Percentiles rank a stretch among this genome's conserved stretches.
Evolutionary conservation across 2,329 filamentous ascomycete species (phyloP).

Genomic region (Exophiala viscosa): DNA sequence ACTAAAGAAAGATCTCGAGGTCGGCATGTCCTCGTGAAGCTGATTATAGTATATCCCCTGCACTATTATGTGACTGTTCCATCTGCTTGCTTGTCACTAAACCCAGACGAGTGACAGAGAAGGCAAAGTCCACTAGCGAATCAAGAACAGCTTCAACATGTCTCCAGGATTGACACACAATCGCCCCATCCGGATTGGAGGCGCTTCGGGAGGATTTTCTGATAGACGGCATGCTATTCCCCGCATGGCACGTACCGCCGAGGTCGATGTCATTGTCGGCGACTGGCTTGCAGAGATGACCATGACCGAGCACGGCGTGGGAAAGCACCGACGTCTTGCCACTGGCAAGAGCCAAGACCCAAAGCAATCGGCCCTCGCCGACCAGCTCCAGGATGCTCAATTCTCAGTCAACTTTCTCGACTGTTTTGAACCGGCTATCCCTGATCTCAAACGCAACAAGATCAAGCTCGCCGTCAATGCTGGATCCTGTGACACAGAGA

Average conservation of each 20-base stretch:
- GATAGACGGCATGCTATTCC: slow-evolving; percentile 14
- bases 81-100: too few relatives aligned
- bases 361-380: too few relatives aligned
- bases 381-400: neutral
- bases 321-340: slow-evolving; percentile 24
- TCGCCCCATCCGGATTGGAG: slow-evolving; percentile 31
- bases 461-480: slow-evolving; percentile 43
- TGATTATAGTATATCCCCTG: too few relatives aligned
- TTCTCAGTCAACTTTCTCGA: slow-evolving; percentile 36
- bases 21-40: too few relatives aligned
- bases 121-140: too few relatives aligned
- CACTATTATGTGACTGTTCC: too few relatives aligned
- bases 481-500: slow-evolving; percentile 38
- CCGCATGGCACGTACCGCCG: slow-evolving; percentile 23
- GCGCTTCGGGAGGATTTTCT: slow-evolving; percentile 32
- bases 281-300: slow-evolving; percentile 31
- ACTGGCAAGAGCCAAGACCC: too few relatives aligned
- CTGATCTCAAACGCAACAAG: slow-evolving; percentile 35
- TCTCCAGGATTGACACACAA: neutral
- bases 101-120: too few relatives aligned
- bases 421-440: slow-evolving; percentile 37
- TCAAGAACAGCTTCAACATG: too few relatives aligned
- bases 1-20: too few relatives aligned
- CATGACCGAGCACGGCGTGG: slow-evolving; percentile 28
- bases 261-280: slow-evolving; percentile 29